phyloP scores from a whole-genome alignment of 441 rosid genomes.

The Erodium moschatum region DNA sequence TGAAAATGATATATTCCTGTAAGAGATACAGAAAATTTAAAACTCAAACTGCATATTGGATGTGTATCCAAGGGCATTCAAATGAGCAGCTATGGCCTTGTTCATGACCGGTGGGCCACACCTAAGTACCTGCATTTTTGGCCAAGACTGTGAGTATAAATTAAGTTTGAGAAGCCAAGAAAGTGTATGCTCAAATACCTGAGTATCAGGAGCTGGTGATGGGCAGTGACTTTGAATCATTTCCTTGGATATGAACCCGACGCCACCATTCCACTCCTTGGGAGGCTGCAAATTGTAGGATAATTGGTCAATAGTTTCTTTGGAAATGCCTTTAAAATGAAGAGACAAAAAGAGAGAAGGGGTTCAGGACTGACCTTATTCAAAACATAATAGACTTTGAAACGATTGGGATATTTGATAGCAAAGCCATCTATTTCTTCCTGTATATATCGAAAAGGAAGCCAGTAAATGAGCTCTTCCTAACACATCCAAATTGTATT shows the following conservation, averaged over 20 bases:
- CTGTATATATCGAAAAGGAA: constrained; percentile 28
- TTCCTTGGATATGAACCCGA: constrained; percentile 59
- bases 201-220: constrained; percentile 51
- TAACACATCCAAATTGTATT: neutral
- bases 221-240: constrained; percentile 63
- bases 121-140: constrained; percentile 48
- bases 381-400: constrained; percentile 66
- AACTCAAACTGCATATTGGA: constrained; percentile 70
- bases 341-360: neutral
- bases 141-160: neutral
- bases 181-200: constrained; percentile 27
- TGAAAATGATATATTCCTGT: neutral
- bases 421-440: constrained; percentile 72
- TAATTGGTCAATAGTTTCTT: neutral
- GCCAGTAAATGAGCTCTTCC: neutral
- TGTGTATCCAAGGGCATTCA: constrained; percentile 56
- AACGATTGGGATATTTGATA: constrained; percentile 49
- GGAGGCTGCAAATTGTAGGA: constrained; percentile 43
- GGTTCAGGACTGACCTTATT: constrained; percentile 54
- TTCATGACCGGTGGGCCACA: constrained; percentile 91
- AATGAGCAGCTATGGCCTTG: constrained; percentile 72
- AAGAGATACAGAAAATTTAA: constrained; percentile 22
- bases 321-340: neutral
- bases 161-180: neutral
- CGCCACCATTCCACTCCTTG: constrained; percentile 67